Evolutionary conservation across 2,329 filamentous ascomycete species (phyloP), one percentile per base, ranked within the genome.

Genomic region (Verruconis gallopava): DNA sequence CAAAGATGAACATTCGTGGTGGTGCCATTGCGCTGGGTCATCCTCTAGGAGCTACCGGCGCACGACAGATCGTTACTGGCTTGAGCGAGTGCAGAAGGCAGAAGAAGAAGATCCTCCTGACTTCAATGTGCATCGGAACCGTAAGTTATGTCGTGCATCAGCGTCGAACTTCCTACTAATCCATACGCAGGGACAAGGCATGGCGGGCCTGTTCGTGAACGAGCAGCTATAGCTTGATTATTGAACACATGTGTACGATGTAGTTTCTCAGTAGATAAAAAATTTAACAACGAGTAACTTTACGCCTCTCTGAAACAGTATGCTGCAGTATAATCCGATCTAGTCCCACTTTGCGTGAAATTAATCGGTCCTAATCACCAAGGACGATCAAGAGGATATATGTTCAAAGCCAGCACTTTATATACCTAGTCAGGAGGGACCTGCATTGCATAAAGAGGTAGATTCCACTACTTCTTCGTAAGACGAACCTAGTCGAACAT

Each of bases 41-140:
- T 60, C 84, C 84, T 3, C 69, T 89, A n/a, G 84, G 83, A 21
- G 73, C 77, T 49, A 91, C 84, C 1, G 84, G 84, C 46, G 67
- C 80, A 1, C 65, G 84, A 53, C 84, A 89, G 62, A 85, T 96
- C 50, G 85, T 91, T 46, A 96, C 91, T 1, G 83, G 89, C 15
- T 61, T 95, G 56, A 88, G 82, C 55, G 88, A 94, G 71, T 77
- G 79, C 53, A 72, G 85, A 55, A 75, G 84, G 56, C 78, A 77
- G 48, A 85, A 85, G 72, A 89, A 89, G 74, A 93, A 86, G 81
- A 71, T 94, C 50, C 63, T 95, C 47, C 65, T 96, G 55, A 94
- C 85, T 15, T 91, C 82, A 58, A 96, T 95, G 88, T 95, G 75
- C 55, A 77, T 79, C 59, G 75, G 76, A 37, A 78, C 73, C 40